Base-by-base conservation (phyloP, 306 rosid species). In the Sechiopsis laciniata region DNA sequence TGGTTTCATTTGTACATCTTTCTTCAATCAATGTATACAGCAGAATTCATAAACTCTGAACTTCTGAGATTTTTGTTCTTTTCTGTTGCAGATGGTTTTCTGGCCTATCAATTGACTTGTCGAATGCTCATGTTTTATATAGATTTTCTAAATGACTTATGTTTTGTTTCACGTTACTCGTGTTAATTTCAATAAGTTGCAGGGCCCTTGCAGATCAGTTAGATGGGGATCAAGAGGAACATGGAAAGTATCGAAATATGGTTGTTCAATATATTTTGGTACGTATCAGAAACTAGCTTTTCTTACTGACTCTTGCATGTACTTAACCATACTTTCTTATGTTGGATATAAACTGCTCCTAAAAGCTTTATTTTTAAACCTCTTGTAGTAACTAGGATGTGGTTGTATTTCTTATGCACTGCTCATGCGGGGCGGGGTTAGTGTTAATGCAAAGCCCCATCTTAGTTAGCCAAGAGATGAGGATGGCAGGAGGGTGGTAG, bases 181-280 rank as follows among this genome's bases (percentile, higher is more conserved):
- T 61, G 50, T 55, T 52, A 46, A 17, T 54, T 58, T 59, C 76
- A 29, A 65, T 72, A 35, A 70, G 67, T 40, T 83, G 71, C 81
- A 90, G 97, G 85, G 87, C 90, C 67, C 85, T 90, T 79, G 91
- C 90, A 62, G 87, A 88, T 83, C 95, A 88, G 82, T 81, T 90
- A 85, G 97, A 90, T 77, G 92, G 97, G 22, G 80, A 88, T 58
- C 90, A 85, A 73, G 95, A 84, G 82, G 87, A 84, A 74, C 89
- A 88, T 78, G 66, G 0, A 65, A 90, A 90, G 83, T 87, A 85
- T 70, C 97, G 95, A 54, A 74, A 80, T 83, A 82, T 84, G 92
- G 89, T 85, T 57, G 95, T 87, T 59, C 81, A 88, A 79, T 88
- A 90, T 78, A 84, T 90, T 55, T n/a, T 77, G 90, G 97, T 90